Base-by-base conservation (phyloP, 2,329 filamentous ascomycete genomes). In the Paraconiothyrium sp. region DNA sequence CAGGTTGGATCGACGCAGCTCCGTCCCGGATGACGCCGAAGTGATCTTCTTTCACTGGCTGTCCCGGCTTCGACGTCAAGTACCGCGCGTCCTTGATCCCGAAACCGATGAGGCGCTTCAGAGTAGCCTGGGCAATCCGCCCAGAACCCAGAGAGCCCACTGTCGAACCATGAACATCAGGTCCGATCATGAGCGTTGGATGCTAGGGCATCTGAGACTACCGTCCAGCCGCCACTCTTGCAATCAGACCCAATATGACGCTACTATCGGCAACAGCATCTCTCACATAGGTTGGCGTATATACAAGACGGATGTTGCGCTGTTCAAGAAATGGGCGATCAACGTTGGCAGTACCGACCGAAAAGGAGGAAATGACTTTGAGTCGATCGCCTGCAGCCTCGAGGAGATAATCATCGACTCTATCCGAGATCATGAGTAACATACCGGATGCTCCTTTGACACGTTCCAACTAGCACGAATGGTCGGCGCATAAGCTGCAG, bases 121-220 rank as follows among this genome's bases (percentile, higher is more conserved):
- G 37, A 0, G 67, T 67, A 11, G 73, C 74, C 37, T 76, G 74
- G 0, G 61, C 67, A 22, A 76, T 76, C 3, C 72, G 56, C 16
- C 74, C 73, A 47, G 76, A 75, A 0, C 72, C 73, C 46, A 76
- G 47, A 41, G 76, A 76, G 0, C 72, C 73, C 4, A 76, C 63
- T 0, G 68, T 74, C 0, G 66, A 59, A 1, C 69, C 70, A 3
- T 68, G 60, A 34, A 74, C 67, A 20, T 71, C 71, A 0, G 73
- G 72, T 0, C 73, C 73, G 0, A 41, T 41, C 11, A n/a, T 16
- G 37, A 41, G 37, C 14, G 37, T 6, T 6, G 11, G 11, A 41
- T 72, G 66, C 73, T 72, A 76, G 0, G 74, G 72, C 68, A 72
- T 75, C 9, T 73, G 65, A 5, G 72, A 67, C 73, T 71, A 76